Evolutionary conservation across 441 rosid genomes (phyloP).

Genomic region (Syzygium syzygioides): DNA sequence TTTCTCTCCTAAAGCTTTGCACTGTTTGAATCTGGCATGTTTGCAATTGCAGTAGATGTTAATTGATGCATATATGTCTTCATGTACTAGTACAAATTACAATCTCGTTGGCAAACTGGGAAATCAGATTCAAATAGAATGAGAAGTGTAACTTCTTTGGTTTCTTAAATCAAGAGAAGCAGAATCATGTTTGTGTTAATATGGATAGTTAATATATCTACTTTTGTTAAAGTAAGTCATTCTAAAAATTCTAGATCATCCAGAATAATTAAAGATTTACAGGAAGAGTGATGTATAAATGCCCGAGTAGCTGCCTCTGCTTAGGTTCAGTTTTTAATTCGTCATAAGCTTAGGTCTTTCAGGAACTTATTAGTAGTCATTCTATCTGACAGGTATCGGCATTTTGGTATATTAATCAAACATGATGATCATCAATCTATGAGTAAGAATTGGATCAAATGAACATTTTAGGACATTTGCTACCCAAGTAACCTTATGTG

Average conservation of each 20-base stretch:
- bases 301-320: neutral
- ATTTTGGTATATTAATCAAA: neutral
- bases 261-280: neutral
- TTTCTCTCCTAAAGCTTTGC: neutral
- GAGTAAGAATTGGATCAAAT: neutral
- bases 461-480: neutral
- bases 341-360: neutral
- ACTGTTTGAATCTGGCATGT: neutral
- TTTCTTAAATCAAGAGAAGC: neutral
- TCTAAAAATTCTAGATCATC: neutral
- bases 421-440: neutral
- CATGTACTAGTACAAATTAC: neutral
- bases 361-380: neutral
- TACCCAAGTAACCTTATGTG: neutral
- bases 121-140: neutral
- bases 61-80: neutral
- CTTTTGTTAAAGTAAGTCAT: neutral
- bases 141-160: neutral
- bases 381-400: neutral
- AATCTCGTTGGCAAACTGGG: neutral
- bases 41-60: neutral
- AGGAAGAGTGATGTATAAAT: neutral
- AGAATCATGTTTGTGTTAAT: neutral
- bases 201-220: neutral
- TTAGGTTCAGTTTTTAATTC: neutral